Percentiles rank a stretch among this genome's conserved stretches.
phyloP scores from a whole-genome alignment of 2,329 filamentous ascomycete species.

The Mariannaea sp. region DNA sequence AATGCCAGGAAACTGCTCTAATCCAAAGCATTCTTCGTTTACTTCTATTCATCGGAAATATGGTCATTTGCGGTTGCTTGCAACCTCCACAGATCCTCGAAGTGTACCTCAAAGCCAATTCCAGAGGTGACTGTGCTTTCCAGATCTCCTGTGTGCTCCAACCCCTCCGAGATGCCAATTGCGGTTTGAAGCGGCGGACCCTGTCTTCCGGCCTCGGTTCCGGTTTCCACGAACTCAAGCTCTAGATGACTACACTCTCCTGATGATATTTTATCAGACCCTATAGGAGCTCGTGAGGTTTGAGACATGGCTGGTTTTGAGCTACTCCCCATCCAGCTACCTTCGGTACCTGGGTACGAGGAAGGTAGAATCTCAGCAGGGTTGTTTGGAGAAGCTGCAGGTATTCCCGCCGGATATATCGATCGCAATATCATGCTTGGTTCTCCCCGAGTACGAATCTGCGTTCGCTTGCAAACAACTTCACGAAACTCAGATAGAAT shows the following conservation, averaged over 20 bases:
- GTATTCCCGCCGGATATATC: background rate
- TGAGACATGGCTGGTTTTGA: background rate
- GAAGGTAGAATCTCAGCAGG: background rate
- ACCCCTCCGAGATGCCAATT: background rate
- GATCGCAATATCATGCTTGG: background rate
- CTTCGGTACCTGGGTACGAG: background rate
- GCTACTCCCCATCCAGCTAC: too few species aligned
- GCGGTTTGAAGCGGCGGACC: background rate
- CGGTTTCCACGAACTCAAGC: background rate
- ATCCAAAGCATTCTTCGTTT: background rate
- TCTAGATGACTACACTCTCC: conserved; percentile 1
- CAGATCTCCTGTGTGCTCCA: background rate
- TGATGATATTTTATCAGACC: background rate
- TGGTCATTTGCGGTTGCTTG: background rate
- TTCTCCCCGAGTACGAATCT: background rate
- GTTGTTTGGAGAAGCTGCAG: background rate
- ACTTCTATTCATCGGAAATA: background rate
- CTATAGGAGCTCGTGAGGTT: conserved; percentile 8
- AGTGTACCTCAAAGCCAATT: background rate
- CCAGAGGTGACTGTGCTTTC: background rate
- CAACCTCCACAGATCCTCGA: background rate
- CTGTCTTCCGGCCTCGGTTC: background rate
- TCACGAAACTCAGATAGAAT: conserved; percentile 55
- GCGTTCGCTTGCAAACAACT: conserved; percentile 14
- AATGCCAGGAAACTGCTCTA: too few species aligned